Evolutionary conservation across 805 yeast genomes (phyloP).

Genomic region (Maudiozyma serrabonitensis): DNA sequence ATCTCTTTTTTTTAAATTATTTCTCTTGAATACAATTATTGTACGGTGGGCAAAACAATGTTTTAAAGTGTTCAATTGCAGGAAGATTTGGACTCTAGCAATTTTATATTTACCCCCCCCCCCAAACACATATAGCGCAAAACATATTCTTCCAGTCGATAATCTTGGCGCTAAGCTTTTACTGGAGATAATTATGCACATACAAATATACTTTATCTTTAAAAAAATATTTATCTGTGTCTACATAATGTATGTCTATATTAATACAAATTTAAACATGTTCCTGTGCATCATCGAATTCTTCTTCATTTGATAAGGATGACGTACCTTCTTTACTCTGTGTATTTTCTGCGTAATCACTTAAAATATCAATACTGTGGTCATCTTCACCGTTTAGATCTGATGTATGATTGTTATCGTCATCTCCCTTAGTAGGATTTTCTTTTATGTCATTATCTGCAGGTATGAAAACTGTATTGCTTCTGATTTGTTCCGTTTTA

Average conservation of each 20-base stretch:
- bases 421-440: neutral
- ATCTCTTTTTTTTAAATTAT: too few relatives aligned
- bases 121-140: too few relatives aligned
- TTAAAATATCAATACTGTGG: slow-evolving; percentile 4
- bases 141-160: too few relatives aligned
- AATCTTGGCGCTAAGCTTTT: too few relatives aligned
- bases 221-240: neutral
- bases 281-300: slow-evolving; percentile 15
- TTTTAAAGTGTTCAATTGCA: too few relatives aligned
- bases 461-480: too few relatives aligned
- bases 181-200: neutral
- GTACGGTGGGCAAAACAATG: too few relatives aligned
- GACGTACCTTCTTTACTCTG: neutral
- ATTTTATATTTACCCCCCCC: too few relatives aligned
- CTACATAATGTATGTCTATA: neutral
- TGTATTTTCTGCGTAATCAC: slow-evolving; percentile 4
- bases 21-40: too few relatives aligned
- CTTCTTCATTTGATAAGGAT: slow-evolving; percentile 6
- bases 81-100: too few relatives aligned
- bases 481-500: too few relatives aligned
- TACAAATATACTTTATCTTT: neutral
- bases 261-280: slow-evolving; percentile 1
- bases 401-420: neutral
- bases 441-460: neutral
- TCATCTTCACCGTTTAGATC: neutral